Evolutionary conservation across 257 asterid genomes (phyloP).

Genomic region (Linderniella brevidens): DNA sequence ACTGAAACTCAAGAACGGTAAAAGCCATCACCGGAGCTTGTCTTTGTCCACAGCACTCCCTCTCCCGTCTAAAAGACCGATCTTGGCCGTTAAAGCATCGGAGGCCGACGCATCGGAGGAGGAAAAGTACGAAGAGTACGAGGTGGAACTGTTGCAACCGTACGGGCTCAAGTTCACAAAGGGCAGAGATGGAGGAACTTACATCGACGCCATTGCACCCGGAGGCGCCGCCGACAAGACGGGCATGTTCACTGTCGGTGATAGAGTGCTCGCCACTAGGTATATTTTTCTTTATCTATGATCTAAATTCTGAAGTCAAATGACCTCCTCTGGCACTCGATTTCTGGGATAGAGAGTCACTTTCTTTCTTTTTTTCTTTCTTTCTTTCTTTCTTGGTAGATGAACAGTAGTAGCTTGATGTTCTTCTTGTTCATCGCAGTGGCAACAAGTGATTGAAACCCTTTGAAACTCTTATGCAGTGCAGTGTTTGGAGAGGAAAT

Average conservation of each 20-base stretch:
- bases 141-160: slow-evolving; percentile 68
- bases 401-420: neutral
- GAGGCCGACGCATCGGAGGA: slow-evolving; percentile 10
- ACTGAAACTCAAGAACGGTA: slow-evolving; percentile 22
- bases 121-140: slow-evolving; percentile 47
- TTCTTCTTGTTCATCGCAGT: neutral
- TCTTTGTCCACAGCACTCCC: slow-evolving; percentile 12
- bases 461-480: slow-evolving; percentile 27
- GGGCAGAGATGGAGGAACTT: slow-evolving; percentile 93
- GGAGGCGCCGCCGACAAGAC: slow-evolving; percentile 69
- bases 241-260: slow-evolving; percentile 75
- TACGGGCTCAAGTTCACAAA: slow-evolving; percentile 59
- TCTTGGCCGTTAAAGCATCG: slow-evolving; percentile 16
- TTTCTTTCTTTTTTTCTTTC: no score
- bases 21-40: slow-evolving; percentile 12
- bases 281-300: slow-evolving; percentile 5
- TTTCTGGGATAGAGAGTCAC: no score
- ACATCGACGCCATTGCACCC: slow-evolving; percentile 82
- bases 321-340: neutral
- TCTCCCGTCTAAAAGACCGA: slow-evolving; percentile 32
- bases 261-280: slow-evolving; percentile 90
- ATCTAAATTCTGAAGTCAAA: neutral
- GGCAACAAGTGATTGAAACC: neutral
- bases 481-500: slow-evolving; percentile 96
- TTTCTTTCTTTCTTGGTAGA: no score